Evolutionary conservation across 805 yeast genomes (phyloP).

Genomic region (Metschnikowia similis): DNA sequence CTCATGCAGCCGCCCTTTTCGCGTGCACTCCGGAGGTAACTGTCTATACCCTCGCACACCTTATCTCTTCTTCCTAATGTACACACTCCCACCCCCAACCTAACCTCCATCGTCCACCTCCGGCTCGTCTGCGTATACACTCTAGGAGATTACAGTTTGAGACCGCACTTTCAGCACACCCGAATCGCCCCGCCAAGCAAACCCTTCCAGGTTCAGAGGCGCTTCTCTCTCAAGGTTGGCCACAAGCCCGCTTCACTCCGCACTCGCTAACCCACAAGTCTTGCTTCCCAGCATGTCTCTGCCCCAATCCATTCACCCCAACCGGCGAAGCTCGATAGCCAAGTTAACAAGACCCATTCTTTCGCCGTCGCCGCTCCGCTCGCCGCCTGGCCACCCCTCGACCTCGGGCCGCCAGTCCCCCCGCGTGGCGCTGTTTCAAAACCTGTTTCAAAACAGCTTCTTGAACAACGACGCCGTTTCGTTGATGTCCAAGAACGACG

Average conservation of each 20-base stretch:
- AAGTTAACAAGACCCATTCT: constrained; percentile 13
- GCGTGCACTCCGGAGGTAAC: not conserved
- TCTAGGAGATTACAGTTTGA: too few relatives aligned
- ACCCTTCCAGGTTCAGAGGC: too few relatives aligned
- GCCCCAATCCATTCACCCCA: constrained; percentile 14
- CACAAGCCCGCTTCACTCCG: too few relatives aligned
- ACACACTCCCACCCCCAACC: not conserved
- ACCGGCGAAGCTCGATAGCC: constrained; percentile 14
- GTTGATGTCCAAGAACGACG: constrained; percentile 5
- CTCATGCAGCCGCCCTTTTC: not conserved
- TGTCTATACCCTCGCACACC: not conserved
- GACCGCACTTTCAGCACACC: too few relatives aligned
- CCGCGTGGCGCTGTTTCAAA: not conserved
- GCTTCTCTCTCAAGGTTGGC: too few relatives aligned
- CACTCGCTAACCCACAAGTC: too few relatives aligned
- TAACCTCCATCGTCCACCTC: too few relatives aligned
- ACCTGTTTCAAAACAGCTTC: constrained; percentile 13
- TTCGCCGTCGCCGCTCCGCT: constrained; percentile 8
- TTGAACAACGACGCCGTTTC: constrained; percentile 10
- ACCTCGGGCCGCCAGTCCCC: constrained; percentile 9
- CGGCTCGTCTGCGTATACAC: too few relatives aligned
- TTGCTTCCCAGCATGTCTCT: constrained; percentile 11
- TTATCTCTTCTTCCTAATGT: not conserved
- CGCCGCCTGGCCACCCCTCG: constrained; percentile 8
- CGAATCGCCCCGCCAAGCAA: too few relatives aligned